Percentiles rank a stretch among this genome's conserved stretches.
Conservation (phyloP, 1,284 basidiomycete species). For the Ustilago xerochloae region DNA sequence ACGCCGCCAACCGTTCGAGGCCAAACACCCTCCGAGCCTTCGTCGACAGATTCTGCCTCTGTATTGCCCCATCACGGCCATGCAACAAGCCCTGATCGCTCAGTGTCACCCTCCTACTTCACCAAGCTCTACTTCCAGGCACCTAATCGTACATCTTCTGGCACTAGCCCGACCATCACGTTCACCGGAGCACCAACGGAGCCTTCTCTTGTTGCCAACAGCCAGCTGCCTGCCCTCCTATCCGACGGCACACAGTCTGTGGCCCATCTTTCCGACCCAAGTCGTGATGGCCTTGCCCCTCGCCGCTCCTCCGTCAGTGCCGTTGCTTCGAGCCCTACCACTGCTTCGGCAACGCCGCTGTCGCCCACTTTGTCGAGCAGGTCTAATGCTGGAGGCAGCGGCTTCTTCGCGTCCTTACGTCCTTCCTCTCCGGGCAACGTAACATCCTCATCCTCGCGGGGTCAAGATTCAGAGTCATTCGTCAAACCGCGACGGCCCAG, state of each 20-base stretch:
- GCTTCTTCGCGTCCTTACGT: conserved; percentile 49
- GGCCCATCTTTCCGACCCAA: conserved; percentile 9
- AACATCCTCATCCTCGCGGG: conserved; percentile 5
- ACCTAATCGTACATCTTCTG: conserved; percentile 25
- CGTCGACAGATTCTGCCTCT: conserved; percentile 19
- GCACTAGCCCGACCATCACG: conserved; percentile 43
- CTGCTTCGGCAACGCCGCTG: conserved; percentile 17
- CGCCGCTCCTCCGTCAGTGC: conserved; percentile 24
- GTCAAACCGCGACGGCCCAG: conserved; percentile 43
- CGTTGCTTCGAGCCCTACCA: conserved; percentile 5
- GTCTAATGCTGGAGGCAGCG: conserved; percentile 13
- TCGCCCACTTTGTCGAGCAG: conserved; percentile 33
- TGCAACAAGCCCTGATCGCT: conserved; percentile 25
- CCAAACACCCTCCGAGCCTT: conserved; percentile 19
- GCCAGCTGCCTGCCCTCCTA: conserved; percentile 1
- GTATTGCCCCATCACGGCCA: conserved; percentile 30
- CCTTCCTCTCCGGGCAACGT: conserved; percentile 44
- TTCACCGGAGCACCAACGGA: conserved; percentile 41
- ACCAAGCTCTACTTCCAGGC: conserved; percentile 39
- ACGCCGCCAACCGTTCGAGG: conserved; percentile 1
- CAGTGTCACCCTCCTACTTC: conserved; percentile 45
- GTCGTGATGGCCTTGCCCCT: not conserved
- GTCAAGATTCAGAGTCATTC: conserved; percentile 16
- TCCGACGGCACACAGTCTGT: conserved; percentile 7
- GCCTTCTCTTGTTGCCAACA: conserved; percentile 3